These are phyloP conservation scores for Arctium lappa DNA, from an alignment of 129 eudicot species.

Conservation along the genomic window DNA sequence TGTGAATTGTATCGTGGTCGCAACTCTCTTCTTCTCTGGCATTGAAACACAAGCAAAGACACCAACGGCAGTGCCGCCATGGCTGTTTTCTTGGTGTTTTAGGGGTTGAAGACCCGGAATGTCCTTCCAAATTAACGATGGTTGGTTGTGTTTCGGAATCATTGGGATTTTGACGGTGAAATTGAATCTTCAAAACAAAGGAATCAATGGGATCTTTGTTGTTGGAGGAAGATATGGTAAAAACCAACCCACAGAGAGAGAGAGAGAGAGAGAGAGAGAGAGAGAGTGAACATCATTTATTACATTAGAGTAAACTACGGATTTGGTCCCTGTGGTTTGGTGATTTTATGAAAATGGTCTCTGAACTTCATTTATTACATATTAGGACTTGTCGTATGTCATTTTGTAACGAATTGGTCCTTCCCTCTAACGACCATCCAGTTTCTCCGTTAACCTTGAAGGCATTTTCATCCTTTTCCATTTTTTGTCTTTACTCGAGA, in stretches of 20 bases:
- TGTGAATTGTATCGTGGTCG: constrained; percentile 27
- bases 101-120: constrained; percentile 47
- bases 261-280: too few relatives aligned
- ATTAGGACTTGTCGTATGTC: too few relatives aligned
- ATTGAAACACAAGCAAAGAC: constrained; percentile 63
- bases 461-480: too few relatives aligned
- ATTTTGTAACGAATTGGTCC: too few relatives aligned
- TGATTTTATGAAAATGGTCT: too few relatives aligned
- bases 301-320: too few relatives aligned
- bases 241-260: neutral
- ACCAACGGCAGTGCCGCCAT: neutral
- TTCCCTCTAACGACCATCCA: too few relatives aligned
- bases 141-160: constrained; percentile 24
- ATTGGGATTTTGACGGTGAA: constrained; percentile 3
- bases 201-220: constrained; percentile 6
- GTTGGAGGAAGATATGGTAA: constrained; percentile 12
- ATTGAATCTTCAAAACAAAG: neutral
- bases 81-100: constrained; percentile 5
- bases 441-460: too few relatives aligned
- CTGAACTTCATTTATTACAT: too few relatives aligned
- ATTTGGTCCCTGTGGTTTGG: too few relatives aligned
- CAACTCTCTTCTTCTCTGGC: constrained; percentile 45
- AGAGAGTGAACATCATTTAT: too few relatives aligned
- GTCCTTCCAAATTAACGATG: constrained; percentile 28
- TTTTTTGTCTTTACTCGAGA: too few relatives aligned